Conservation (phyloP, 345 rosid genomes). For the Turritis glabra region DNA sequence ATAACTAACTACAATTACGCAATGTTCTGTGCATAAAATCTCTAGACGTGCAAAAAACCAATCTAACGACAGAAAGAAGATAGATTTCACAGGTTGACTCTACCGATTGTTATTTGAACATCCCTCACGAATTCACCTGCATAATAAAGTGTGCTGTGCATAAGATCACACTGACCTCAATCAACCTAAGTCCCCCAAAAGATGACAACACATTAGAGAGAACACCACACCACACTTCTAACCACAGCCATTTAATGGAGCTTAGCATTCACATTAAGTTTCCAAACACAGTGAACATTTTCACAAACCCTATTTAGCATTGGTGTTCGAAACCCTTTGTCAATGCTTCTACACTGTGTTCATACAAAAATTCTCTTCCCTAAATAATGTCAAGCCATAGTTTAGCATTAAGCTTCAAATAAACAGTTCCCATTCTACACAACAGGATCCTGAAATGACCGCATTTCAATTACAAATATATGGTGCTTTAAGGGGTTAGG, state of each 20-base stretch:
- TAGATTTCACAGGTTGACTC: constrained; percentile 37
- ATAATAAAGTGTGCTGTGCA: constrained; percentile 57
- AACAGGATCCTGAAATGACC: background rate
- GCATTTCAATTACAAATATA: background rate
- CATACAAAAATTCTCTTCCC: background rate
- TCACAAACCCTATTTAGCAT: constrained; percentile 3
- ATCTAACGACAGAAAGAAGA: constrained; percentile 10
- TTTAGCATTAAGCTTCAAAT: background rate
- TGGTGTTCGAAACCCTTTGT: background rate
- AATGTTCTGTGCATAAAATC: background rate
- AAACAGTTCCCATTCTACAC: background rate
- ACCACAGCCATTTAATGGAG: background rate
- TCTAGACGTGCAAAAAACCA: constrained; percentile 7
- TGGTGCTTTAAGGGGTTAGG: background rate
- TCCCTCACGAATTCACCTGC: constrained; percentile 96
- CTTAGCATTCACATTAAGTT: background rate
- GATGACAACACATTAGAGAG: constrained; percentile 17
- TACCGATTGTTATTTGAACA: constrained; percentile 86
- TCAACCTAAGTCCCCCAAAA: constrained; percentile 29
- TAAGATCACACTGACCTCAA: constrained; percentile 53
- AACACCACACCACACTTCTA: constrained; percentile 20
- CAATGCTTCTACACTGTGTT: background rate
- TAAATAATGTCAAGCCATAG: constrained; percentile 1
- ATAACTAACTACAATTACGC: background rate
- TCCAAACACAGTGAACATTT: background rate